Evolutionary conservation across 345 rosid genomes (phyloP), one percentile per base, ranked within the genome.

Genomic region (Syzygium jambos): DNA sequence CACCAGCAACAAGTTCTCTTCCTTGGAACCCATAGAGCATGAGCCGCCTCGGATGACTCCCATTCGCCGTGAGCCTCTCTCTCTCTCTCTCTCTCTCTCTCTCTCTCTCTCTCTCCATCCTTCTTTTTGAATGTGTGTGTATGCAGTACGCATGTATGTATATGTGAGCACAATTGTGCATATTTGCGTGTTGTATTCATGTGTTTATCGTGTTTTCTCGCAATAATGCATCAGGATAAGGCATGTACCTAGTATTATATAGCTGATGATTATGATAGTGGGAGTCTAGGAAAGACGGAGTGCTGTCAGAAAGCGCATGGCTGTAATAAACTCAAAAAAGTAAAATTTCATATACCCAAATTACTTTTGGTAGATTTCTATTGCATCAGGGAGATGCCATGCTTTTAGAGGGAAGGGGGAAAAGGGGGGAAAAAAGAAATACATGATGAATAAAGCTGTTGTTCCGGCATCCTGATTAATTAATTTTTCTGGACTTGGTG

Each of bases 31-130:
- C 55, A 88, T 89, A 11, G 98, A 94, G 87, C 88, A 91, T 10
- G 94, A 94, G 77, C 89, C 95, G 52, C 95, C 97, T 55, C 91
- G 95, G 90, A 90, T 94, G 92, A 95, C 99, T 57, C 96, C 98
- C 46, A 92, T 94, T 88, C 97, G 95, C 87, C 96, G 99, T 98
- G 61, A 93, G 96, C 90, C 38, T 29, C 86, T 82, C 78, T 88
- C 83, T 59, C 68, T 25, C 85, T 52, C 52, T 78, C 89, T 56
- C 77, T 43, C 19, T 85, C 78, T 65, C 41, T 29, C 17, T 11
- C 21, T 77, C 34, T 16, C 29, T 9, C 16, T 46, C 56, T 19
- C 46, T 17, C 41, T 55, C 41, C 55, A 51, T 84, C 80, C 49
- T 49, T 38, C 82, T 21, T 38, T 73, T 73, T 5, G 49, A 38